Percentiles rank a stretch among this genome's conserved stretches.
phyloP scores from a whole-genome alignment of 805 yeast genomes.

The Tetrapisispora phaffii region DNA sequence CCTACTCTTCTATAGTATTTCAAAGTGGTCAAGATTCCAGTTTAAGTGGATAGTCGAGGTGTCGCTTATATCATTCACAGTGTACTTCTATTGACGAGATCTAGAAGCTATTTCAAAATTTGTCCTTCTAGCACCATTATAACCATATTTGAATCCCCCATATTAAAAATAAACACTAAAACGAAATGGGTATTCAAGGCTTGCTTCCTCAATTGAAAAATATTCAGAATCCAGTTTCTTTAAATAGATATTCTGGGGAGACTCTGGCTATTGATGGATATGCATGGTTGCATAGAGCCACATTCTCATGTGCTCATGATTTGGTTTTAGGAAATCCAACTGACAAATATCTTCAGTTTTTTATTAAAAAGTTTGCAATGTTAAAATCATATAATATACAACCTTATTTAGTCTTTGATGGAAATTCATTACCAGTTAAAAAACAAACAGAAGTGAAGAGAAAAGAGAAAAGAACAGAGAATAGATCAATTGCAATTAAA shows the following conservation, averaged over 20 bases:
- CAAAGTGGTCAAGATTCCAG: too few species aligned
- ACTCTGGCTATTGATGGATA: slow-evolving; percentile 90
- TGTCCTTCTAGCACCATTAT: too few species aligned
- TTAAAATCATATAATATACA: slow-evolving; percentile 54
- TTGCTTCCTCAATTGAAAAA: slow-evolving; percentile 69
- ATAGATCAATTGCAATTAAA: slow-evolving; percentile 45
- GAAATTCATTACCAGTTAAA: slow-evolving; percentile 76
- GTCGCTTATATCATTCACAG: too few species aligned
- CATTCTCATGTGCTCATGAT: slow-evolving; percentile 74
- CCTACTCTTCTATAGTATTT: too few species aligned
- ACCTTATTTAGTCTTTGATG: slow-evolving; percentile 90
- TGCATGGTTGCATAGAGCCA: slow-evolving; percentile 91
- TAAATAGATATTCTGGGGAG: slow-evolving; percentile 58
- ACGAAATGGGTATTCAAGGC: slow-evolving; percentile 72
- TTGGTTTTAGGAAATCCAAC: slow-evolving; percentile 65
- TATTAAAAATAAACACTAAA: too few species aligned
- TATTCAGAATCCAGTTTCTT: slow-evolving; percentile 50
- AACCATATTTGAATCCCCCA: too few species aligned
- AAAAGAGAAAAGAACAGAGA: slow-evolving; percentile 44
- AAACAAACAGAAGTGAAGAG: slow-evolving; percentile 62
- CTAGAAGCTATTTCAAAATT: too few species aligned
- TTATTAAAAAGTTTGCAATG: slow-evolving; percentile 58
- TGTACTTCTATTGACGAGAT: too few species aligned
- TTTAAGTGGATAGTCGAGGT: too few species aligned
- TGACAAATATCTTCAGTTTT: slow-evolving; percentile 57